phyloP scores from a whole-genome alignment of 371 early-diverging fungal genomes.

The Capillidium rhysosporum region DNA sequence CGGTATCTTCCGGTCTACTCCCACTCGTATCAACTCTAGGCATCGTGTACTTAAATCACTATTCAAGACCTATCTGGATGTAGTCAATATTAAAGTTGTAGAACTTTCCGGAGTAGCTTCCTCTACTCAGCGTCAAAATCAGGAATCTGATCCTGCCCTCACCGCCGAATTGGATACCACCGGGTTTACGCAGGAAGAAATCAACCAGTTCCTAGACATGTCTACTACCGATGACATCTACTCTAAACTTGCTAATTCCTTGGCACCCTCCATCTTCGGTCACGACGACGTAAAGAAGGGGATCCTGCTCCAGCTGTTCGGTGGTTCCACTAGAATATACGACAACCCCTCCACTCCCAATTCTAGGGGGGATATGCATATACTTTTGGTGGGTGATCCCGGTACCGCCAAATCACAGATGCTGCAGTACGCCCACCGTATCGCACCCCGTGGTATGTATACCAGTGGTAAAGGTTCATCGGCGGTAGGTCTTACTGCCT shows the following conservation, averaged over 20 bases:
- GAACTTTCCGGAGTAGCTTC: conserved; percentile 8
- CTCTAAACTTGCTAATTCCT: conserved; percentile 1
- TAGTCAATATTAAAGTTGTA: conserved; percentile 68
- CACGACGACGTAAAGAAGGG: conserved; percentile 98
- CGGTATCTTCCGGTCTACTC: conserved; percentile 92
- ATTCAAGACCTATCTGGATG: conserved; percentile 95
- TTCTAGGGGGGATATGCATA: conserved; percentile 91
- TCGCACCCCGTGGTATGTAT: conserved; percentile 96
- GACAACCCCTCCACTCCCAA: conserved; percentile 40
- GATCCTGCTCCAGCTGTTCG: conserved; percentile 92
- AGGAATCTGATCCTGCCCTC: not conserved
- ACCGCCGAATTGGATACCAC: not conserved
- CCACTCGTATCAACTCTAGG: conserved; percentile 88
- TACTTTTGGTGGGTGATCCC: conserved; percentile 97
- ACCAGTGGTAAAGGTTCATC: conserved; percentile 98
- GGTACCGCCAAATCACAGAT: conserved; percentile 98
- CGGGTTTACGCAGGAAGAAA: conserved; percentile 7
- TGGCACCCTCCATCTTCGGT: conserved; percentile 95
- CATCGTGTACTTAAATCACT: conserved; percentile 80
- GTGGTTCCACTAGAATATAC: conserved; percentile 75
- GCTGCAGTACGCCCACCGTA: conserved; percentile 83
- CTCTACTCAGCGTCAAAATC: not conserved
- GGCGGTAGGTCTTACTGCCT: conserved; percentile 98
- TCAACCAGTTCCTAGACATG: conserved; percentile 9
- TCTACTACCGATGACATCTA: conserved; percentile 5